Conservation (phyloP, 768 basidiomycete genomes). For the Xerocomus potaroensis region DNA sequence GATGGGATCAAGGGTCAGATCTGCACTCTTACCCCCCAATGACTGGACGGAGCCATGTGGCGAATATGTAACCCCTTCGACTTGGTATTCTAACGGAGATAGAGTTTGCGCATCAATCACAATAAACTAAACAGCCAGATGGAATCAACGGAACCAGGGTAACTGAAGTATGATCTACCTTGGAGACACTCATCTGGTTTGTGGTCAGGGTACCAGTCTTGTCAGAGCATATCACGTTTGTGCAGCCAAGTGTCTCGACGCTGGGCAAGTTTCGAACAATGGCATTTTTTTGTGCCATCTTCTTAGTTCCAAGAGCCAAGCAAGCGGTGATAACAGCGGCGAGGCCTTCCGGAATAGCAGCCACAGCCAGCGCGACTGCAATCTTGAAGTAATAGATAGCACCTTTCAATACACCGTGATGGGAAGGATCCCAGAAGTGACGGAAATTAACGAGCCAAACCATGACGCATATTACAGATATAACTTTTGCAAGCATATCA, state of each 20-base stretch:
- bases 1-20: slow-evolving; percentile 64
- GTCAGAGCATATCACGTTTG: slow-evolving; percentile 98
- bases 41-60: slow-evolving; percentile 73
- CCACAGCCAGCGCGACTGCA: slow-evolving; percentile 97
- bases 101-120: slow-evolving; percentile 55
- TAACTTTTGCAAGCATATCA: slow-evolving; percentile 96
- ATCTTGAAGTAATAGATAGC: slow-evolving; percentile 99
- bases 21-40: slow-evolving; percentile 58
- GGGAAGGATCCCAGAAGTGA: slow-evolving; percentile 94
- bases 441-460: slow-evolving; percentile 98
- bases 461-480: slow-evolving; percentile 92
- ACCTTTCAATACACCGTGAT: slow-evolving; percentile 86
- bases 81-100: slow-evolving; percentile 61
- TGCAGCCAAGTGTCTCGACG: slow-evolving; percentile 96
- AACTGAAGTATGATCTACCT: slow-evolving; percentile 36
- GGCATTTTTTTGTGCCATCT: slow-evolving; percentile 99
- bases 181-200: slow-evolving; percentile 95
- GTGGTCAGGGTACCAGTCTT: slow-evolving; percentile 97
- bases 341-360: slow-evolving; percentile 97
- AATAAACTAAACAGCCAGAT: slow-evolving; percentile 54
- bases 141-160: slow-evolving; percentile 7
- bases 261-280: slow-evolving; percentile 95
- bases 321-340: slow-evolving; percentile 98
- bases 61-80: slow-evolving; percentile 92
- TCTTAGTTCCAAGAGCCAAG: slow-evolving; percentile 93